Evolutionary conservation across 495 filamentous ascomycete species (phyloP), one percentile per base, ranked within the genome.

Genomic region (Penicillium egyptiacum): DNA sequence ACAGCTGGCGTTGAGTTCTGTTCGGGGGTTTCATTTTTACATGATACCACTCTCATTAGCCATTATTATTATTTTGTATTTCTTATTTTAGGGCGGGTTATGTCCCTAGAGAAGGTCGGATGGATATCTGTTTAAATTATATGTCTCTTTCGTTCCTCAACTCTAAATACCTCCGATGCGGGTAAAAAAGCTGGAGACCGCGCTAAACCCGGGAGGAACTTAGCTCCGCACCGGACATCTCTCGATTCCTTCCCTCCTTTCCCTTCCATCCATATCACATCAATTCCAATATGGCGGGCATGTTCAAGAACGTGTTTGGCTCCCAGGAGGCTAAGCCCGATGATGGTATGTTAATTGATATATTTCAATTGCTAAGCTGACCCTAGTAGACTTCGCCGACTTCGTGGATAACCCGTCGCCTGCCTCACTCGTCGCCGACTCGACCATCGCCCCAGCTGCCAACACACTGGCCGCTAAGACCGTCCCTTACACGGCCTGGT

Each of bases 401-500:
- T 92, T 89, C 61, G 84, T 87, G 26, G 82, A 81, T 57, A 79
- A 84, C 23, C 83, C 88, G 49, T 78, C 80, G 10, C 86, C 86
- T 55, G 75, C 73, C 22, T 81, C 79, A 26, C 69, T 81, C 58
- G 53, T 75, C 58, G 66, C 72, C 55, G 68, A 70, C 23, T 58
- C 71, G n/a, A 69, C 74, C 28, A 67, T 72, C 53, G 68, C 73
- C 45, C 78, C 75, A 46, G 72, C 77, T 28, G 69, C 76, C 50
- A 75, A 79, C 60, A 75, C 78, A 33, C 73, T 81, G 50, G 81
- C 79, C 50, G 63, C 70, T 33, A 71, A 70, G 37, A 46, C 64
- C 39, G 76, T 75, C 25, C 84, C 89, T 12, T 96, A 88, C 71
- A 96, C 94, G 42, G 90, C 90, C 77, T 98, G 94, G 94, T 98